phyloP scores from a whole-genome alignment of 306 rosid genomes.

The Cicer cuneatum region DNA sequence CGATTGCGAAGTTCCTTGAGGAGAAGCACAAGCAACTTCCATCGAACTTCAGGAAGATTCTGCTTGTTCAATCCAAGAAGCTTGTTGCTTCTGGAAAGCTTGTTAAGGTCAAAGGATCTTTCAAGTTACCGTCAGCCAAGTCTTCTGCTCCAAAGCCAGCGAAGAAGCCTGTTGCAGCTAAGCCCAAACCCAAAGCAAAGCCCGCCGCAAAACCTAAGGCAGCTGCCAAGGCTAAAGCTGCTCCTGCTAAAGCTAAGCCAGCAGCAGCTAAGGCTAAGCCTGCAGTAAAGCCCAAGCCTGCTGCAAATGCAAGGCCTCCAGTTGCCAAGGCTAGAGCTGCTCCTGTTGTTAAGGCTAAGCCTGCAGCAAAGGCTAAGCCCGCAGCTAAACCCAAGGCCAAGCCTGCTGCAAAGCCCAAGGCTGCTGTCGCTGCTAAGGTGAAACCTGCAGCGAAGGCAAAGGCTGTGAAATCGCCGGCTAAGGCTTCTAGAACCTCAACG shows the following conservation, averaged over 20 bases:
- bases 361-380: background rate
- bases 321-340: conserved; percentile 30
- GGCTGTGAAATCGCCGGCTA: conserved; percentile 51
- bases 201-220: conserved; percentile 2
- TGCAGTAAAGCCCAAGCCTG: conserved; percentile 47
- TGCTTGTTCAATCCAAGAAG: conserved; percentile 74
- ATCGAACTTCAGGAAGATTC: conserved; percentile 67
- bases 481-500: conserved; percentile 72
- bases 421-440: background rate
- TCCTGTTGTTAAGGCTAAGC: conserved; percentile 53
- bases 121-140: conserved; percentile 56
- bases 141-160: conserved; percentile 28
- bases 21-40: conserved; percentile 81
- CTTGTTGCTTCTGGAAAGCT: conserved; percentile 72
- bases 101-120: conserved; percentile 70
- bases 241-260: background rate
- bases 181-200: conserved; percentile 44
- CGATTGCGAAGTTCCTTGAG: conserved; percentile 73
- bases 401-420: conserved; percentile 41
- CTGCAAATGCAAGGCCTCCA: conserved; percentile 34
- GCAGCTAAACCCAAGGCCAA: conserved; percentile 44
- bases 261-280: conserved; percentile 42
- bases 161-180: conserved; percentile 53
- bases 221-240: background rate
- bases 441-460: conserved; percentile 55